A percentile compares a stretch with the other conserved stretches of the same genome.
Conservation (phyloP, 805 yeast genomes). For the Monosporozyma yasuniensis region DNA sequence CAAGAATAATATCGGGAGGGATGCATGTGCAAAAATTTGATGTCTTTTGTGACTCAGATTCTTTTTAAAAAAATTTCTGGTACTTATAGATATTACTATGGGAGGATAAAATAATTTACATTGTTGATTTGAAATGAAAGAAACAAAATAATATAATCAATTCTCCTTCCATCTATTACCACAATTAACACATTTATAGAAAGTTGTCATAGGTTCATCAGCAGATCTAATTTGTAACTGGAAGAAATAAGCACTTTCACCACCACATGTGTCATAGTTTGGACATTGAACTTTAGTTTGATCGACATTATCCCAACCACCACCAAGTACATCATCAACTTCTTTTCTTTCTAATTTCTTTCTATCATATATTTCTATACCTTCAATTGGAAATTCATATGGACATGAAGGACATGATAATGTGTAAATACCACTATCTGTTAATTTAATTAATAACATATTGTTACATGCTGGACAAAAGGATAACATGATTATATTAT, state of each 20-base stretch:
- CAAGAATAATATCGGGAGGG: neutral
- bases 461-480: constrained; percentile 94
- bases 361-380: constrained; percentile 77
- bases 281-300: constrained; percentile 94
- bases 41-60: neutral
- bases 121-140: neutral
- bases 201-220: constrained; percentile 99
- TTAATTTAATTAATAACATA: constrained; percentile 66
- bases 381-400: constrained; percentile 81
- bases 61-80: no score
- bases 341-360: constrained; percentile 76
- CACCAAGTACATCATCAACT: constrained; percentile 94
- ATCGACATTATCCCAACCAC: constrained; percentile 98
- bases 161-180: constrained; percentile 96
- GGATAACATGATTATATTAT: constrained; percentile 53
- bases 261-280: constrained; percentile 65
- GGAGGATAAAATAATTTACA: neutral
- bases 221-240: constrained; percentile 96
- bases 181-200: constrained; percentile 89
- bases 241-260: constrained; percentile 89
- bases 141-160: constrained; percentile 24
- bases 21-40: neutral
- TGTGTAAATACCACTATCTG: constrained; percentile 50
- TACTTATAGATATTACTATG: no score
- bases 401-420: constrained; percentile 93